Percentiles rank a stretch among this genome's conserved stretches.
phyloP scores from a whole-genome alignment of 805 yeast genomes.

The Kodamaea fukazawae region DNA sequence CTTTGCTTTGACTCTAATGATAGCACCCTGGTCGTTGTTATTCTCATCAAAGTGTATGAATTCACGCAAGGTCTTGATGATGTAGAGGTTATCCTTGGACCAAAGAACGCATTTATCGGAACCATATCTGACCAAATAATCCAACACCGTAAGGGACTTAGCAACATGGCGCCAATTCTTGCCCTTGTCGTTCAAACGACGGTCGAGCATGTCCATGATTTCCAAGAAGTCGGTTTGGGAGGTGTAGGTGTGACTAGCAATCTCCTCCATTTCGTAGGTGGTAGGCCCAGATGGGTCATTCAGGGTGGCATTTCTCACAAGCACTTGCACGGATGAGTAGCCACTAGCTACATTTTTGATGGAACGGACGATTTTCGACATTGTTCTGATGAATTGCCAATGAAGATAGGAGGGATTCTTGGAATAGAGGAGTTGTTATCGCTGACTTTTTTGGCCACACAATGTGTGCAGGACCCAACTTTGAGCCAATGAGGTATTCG shows the following conservation, averaged over 20 bases:
- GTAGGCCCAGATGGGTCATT: slow-evolving; percentile 87
- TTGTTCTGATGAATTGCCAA: slow-evolving; percentile 19
- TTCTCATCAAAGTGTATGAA: slow-evolving; percentile 77
- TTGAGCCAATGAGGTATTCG: no score
- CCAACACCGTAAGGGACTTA: slow-evolving; percentile 85
- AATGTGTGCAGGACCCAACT: no score
- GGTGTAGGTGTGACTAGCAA: slow-evolving; percentile 71
- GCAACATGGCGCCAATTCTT: slow-evolving; percentile 97
- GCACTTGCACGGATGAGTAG: slow-evolving; percentile 77
- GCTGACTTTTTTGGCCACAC: no score
- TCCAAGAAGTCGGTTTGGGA: slow-evolving; percentile 72
- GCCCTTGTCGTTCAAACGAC: slow-evolving; percentile 91
- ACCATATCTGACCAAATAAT: slow-evolving; percentile 81
- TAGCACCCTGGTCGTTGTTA: slow-evolving; percentile 83
- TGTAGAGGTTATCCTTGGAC: slow-evolving; percentile 85
- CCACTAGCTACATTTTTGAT: slow-evolving; percentile 90
- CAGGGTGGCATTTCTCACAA: slow-evolving; percentile 89
- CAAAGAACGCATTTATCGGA: slow-evolving; percentile 86
- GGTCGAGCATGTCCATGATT: slow-evolving; percentile 91
- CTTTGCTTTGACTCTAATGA: slow-evolving; percentile 83
- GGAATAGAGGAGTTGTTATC: no score
- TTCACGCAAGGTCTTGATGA: slow-evolving; percentile 86
- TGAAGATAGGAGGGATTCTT: no score
- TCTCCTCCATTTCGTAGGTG: slow-evolving; percentile 75
- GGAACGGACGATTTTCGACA: slow-evolving; percentile 81